phyloP scores from a whole-genome alignment of 1,284 basidiomycete species.

The Exobasidium rhododendri region DNA sequence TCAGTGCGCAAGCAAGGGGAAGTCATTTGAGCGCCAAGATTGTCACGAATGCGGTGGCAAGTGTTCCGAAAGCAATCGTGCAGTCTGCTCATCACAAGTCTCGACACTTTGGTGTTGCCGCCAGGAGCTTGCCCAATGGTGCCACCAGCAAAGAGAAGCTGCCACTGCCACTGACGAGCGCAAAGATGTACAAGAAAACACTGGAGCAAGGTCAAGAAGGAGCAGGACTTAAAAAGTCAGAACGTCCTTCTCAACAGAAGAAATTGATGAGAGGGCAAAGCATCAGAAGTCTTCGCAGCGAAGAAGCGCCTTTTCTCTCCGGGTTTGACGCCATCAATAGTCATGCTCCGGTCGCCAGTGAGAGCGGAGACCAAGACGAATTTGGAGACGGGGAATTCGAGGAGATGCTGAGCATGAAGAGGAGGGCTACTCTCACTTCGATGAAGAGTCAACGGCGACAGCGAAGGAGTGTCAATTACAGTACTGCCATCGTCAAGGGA shows the following conservation, averaged over 20 bases:
- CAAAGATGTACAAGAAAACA: neutral
- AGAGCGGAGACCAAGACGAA: conserved; percentile 30
- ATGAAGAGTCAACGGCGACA: conserved; percentile 12
- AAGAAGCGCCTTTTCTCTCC: conserved; percentile 44
- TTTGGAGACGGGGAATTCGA: conserved; percentile 37
- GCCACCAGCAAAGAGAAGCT: neutral
- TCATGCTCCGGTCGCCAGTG: conserved; percentile 37
- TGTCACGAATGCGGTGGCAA: conserved; percentile 25
- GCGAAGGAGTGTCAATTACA: neutral
- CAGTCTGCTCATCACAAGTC: conserved; percentile 29
- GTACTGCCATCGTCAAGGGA: conserved; percentile 3
- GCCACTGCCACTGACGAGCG: neutral
- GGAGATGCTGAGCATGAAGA: conserved; percentile 19
- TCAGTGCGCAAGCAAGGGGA: conserved; percentile 26
- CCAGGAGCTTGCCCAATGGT: conserved; percentile 18
- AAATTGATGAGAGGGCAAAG: conserved; percentile 4
- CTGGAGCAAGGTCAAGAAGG: neutral
- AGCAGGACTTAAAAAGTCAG: neutral
- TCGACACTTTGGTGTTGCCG: conserved; percentile 28
- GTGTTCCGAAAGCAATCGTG: conserved; percentile 27
- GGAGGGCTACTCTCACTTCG: conserved; percentile 22
- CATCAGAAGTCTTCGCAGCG: conserved; percentile 24
- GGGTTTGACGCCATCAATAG: conserved; percentile 36
- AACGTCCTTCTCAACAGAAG: no score
- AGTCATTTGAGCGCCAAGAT: conserved; percentile 14